Evolutionary conservation across 106 monocot genomes (phyloP).

Genomic region (Triglochin maritima): DNA sequence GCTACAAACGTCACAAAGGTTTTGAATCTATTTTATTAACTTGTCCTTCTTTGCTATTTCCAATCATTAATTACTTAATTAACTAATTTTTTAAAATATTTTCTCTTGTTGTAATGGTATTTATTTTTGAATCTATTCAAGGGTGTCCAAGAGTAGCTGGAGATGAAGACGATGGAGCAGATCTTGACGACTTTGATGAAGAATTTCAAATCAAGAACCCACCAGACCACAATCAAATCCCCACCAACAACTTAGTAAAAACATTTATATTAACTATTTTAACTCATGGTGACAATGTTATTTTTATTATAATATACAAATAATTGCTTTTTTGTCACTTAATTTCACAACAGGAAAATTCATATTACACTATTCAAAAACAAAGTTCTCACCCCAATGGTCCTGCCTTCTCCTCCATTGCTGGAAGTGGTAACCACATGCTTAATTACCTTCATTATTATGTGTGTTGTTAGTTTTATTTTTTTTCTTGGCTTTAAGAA

Average conservation of each 20-base stretch:
- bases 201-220: constrained; percentile 52
- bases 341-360: background rate
- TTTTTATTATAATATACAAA: too few relatives aligned
- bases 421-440: constrained; percentile 36
- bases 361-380: background rate
- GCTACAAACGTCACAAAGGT: constrained; percentile 74
- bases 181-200: constrained; percentile 54
- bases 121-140: constrained; percentile 1
- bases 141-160: constrained; percentile 63
- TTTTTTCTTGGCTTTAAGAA: background rate
- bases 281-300: too few relatives aligned
- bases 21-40: background rate
- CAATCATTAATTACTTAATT: background rate
- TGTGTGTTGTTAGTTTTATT: background rate
- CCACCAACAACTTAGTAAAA: constrained; percentile 1
- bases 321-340: too few relatives aligned
- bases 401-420: constrained; percentile 38
- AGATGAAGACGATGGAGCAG: constrained; percentile 56
- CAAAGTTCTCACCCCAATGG: background rate
- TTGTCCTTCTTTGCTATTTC: background rate
- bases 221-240: background rate
- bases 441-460: background rate
- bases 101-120: background rate
- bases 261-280: too few relatives aligned
- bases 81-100: background rate